These are phyloP conservation scores for Quercus phellos DNA, from an alignment of 331 rosid genomes.

Conservation along the genomic window DNA sequence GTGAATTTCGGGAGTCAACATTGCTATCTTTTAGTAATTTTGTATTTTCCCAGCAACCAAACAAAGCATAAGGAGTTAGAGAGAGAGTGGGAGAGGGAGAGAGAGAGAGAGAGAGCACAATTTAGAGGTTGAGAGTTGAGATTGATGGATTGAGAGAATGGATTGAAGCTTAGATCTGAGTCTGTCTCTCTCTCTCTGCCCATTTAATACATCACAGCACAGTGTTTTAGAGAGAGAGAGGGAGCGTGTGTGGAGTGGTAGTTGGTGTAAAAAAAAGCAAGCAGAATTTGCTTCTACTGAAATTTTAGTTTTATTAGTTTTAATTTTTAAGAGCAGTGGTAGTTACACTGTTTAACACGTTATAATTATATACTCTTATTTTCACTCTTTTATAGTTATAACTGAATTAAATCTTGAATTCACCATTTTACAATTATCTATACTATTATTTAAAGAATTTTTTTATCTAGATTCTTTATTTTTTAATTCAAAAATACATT, in stretches of 20 bases:
- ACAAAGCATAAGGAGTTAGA: neutral
- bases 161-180: conserved; percentile 47
- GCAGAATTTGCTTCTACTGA: no score
- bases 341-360: no score
- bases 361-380: no score
- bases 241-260: conserved; percentile 1
- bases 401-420: no score
- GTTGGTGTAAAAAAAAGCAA: conserved; percentile 13
- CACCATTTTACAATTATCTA: no score
- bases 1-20: neutral
- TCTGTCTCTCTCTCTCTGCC: neutral
- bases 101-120: conserved; percentile 14
- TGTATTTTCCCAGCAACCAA: conserved; percentile 25
- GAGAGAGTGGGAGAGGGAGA: neutral
- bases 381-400: rapidly evolving
- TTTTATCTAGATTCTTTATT: rapidly evolving
- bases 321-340: no score
- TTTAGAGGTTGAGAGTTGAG: conserved; percentile 8
- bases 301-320: no score
- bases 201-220: neutral
- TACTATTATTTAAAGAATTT: rapidly evolving
- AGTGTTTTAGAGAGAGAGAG: neutral
- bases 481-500: rapidly evolving
- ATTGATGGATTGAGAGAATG: conserved; percentile 12
- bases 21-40: neutral